Evolutionary conservation across 2,329 filamentous ascomycete species (phyloP).

Genomic region (Scedosporium dehoogii): DNA sequence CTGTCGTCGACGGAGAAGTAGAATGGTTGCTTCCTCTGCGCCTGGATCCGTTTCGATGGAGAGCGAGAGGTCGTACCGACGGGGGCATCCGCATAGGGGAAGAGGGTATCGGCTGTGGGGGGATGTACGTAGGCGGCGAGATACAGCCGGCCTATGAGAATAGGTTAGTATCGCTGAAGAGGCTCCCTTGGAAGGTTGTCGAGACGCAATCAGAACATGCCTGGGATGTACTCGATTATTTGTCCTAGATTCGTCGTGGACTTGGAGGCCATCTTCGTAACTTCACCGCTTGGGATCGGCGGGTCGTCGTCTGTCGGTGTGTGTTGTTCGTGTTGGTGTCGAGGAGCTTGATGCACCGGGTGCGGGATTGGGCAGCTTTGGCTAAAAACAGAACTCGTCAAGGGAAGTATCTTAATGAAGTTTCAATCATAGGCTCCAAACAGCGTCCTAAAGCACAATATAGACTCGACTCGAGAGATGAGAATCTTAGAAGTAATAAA

Average conservation of each 20-base stretch:
- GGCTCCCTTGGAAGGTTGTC: not conserved
- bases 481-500: not conserved
- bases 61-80: constrained; percentile 37
- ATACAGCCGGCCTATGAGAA: constrained; percentile 72
- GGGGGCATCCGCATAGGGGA: constrained; percentile 60
- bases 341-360: not conserved
- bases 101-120: constrained; percentile 71
- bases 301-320: too few species aligned
- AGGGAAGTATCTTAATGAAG: not conserved
- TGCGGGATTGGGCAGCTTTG: not conserved
- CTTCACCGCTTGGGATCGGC: not conserved
- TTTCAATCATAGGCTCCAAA: not conserved
- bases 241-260: constrained; percentile 60
- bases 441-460: not conserved
- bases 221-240: constrained; percentile 92
- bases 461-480: not conserved
- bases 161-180: constrained; percentile 14
- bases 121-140: constrained; percentile 82
- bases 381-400: not conserved
- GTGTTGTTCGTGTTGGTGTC: not conserved
- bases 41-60: constrained; percentile 62
- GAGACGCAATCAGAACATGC: constrained; percentile 36
- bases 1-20: constrained; percentile 94
- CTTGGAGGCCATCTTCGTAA: constrained; percentile 24
- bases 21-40: constrained; percentile 57